Evolutionary conservation across 23 red algal species (phyloP), one percentile per base, ranked within the genome.

Genomic region (Chondrus crispus): DNA sequence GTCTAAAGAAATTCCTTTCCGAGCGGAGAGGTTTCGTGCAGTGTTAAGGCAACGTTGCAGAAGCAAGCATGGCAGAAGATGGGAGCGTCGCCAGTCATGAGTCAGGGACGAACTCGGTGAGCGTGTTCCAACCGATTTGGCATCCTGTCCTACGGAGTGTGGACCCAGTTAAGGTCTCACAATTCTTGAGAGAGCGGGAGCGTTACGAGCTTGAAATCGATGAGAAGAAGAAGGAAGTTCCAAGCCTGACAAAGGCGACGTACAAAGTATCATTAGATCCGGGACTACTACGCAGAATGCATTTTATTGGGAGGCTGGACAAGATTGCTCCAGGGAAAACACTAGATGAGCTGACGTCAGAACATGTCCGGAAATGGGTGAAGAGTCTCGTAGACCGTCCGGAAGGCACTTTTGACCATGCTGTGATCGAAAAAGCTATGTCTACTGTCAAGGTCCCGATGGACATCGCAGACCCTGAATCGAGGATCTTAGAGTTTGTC

Each of bases 201-300:
- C 8, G 78, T 47, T 82, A 60, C 46, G 78, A 82, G 46, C 47
- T 82, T 6, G 52, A 82, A 51, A 60, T 82, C 45, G 46, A 8
- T 11, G 29, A 24, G 40, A 82, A 82, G 51, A 40, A 82, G 51
- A 47, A 35, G 32, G 78, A 82, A 30, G 28, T 82, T 41, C 47
- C 45, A 9, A 33, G 11, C 20, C 40, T 68, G 28, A 83, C 5
- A 22, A 47, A 32, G n/a, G 48, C 52, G 52, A 28, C 47, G 46
- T 82, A 82, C 78, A 82, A 52, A 26, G 78, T 62, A 58, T 58
- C 45, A 0, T 0, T 83, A 11, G 78, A 83, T 24, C 46, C 10
- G 11, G n/a, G n/a, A 58, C 41, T 0, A 28, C 1, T 83, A 13
- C 24, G 40, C 12, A 68, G 57, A 22, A 53, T 82, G 48, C 48